phyloP scores from a whole-genome alignment of 1,284 basidiomycete genomes.

The Athelia psychrophila region DNA sequence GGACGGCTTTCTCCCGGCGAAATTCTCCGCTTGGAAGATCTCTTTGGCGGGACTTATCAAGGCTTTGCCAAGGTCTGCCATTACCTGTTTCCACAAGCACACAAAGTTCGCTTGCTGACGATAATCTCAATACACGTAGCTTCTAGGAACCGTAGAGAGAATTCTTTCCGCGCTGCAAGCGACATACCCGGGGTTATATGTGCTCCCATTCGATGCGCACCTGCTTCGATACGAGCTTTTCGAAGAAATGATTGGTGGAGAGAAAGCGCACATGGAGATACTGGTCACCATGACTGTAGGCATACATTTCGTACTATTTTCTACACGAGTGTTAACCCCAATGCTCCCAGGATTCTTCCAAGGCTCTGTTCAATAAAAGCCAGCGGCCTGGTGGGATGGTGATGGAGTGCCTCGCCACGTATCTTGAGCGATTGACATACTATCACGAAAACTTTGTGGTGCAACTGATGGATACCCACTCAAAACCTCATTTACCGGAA shows the following conservation, averaged over 20 bases:
- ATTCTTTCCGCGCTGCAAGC: constrained; percentile 31
- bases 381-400: constrained; percentile 19
- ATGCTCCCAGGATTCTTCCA: constrained; percentile 24
- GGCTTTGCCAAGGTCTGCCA: constrained; percentile 34
- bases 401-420: constrained; percentile 31
- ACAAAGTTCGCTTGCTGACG: neutral
- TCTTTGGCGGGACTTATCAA: constrained; percentile 27
- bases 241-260: constrained; percentile 28
- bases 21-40: constrained; percentile 32
- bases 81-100: neutral
- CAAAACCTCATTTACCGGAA: constrained; percentile 10
- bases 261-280: constrained; percentile 25
- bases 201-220: constrained; percentile 21
- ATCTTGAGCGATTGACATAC: constrained; percentile 25
- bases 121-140: constrained; percentile 21
- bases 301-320: constrained; percentile 1
- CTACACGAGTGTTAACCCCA: neutral
- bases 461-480: constrained; percentile 16
- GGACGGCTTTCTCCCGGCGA: constrained; percentile 33
- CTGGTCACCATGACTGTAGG: constrained; percentile 23
- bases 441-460: constrained; percentile 30
- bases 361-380: constrained; percentile 23
- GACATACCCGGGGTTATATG: constrained; percentile 33
- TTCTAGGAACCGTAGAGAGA: constrained; percentile 32
- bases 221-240: constrained; percentile 21